Evolutionary conservation across 169 alveolate genomes (phyloP).

Genomic region (Toxoplasma gondii): DNA sequence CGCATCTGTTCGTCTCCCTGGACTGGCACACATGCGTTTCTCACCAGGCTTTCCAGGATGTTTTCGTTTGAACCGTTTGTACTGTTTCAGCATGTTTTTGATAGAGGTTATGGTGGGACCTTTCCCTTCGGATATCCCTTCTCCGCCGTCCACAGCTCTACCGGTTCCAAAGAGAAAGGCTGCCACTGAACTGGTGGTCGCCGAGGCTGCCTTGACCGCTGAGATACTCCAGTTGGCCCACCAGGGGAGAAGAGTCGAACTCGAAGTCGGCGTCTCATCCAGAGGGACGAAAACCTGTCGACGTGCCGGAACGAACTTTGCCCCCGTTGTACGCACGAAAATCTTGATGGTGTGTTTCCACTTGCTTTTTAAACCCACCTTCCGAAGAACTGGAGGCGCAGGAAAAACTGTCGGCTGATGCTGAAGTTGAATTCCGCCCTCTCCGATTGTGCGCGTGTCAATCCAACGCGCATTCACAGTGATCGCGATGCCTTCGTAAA

Average conservation of each 20-base stretch:
- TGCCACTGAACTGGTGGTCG: background rate
- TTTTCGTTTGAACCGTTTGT: background rate
- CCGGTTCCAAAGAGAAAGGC: background rate
- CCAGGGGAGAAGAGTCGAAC: background rate
- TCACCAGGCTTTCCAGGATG: slow-evolving; percentile 16
- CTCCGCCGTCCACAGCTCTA: background rate
- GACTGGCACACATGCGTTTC: background rate
- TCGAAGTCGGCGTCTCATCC: background rate
- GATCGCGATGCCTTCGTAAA: background rate
- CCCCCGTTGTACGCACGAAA: slow-evolving; percentile 4
- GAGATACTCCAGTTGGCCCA: background rate
- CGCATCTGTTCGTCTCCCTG: too few relatives aligned
- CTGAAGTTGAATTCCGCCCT: background rate
- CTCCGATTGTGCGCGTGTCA: background rate
- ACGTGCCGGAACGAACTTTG: background rate
- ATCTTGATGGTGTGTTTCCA: background rate
- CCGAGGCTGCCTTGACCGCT: background rate
- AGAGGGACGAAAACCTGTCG: background rate
- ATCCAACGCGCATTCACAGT: background rate
- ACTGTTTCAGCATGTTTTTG: background rate
- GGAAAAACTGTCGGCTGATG: background rate
- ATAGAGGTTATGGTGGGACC: background rate
- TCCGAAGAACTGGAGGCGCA: background rate
- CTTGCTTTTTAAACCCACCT: background rate
- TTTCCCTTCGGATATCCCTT: background rate